Base-by-base conservation (phyloP, 1,284 basidiomycete genomes). In the Tilletia indica region DNA sequence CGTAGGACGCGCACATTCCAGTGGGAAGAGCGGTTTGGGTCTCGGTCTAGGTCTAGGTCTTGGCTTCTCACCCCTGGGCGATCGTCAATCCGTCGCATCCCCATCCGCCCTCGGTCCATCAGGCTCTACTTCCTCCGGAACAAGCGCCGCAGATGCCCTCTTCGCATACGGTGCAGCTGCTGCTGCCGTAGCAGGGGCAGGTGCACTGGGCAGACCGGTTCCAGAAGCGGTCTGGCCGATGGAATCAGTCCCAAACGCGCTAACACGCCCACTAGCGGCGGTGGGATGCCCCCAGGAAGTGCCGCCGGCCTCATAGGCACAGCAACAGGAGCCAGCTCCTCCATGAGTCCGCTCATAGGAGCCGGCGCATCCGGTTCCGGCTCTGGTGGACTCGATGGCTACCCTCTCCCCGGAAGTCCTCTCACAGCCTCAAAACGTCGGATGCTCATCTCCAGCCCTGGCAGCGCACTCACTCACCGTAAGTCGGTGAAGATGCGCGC, bases 371-470 rank as follows among this genome's bases (percentile, higher is more conserved):
- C 56, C 56, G 14, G 21, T 31, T 31, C 56, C 56, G 34, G 21
- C 56, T n/a, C 56, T 31, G 56, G 56, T 58, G 56, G 56, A 3
- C 56, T 58, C 5, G 61, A 64, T 19, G 61, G 36, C 16, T 64
- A 64, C 38, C 31, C 31, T n/a, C 34, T 64, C 8, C 61, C 61
- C n/a, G 61, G 61, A 25, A 64, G 61, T 39, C 61, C 61, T 0
- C 61, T 64, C 61, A 21, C 36, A 14, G 61, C 36, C 36, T 5
- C 36, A 4, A 64, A 64, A 38, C 61, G 61, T 39, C 31, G 61
- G 6, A 64, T 64, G 61, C 38, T 64, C 31, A 64, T 64, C 31
- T 64, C 61, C 36, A 64, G 61, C 38, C 61, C 61, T 14, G 61
- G 61, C 12, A 38, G 36, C n/a, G 34, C 61, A 16, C 61, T 64